Evolutionary conservation across 345 rosid species (phyloP).

Genomic region (Rhodamnia argentea): DNA sequence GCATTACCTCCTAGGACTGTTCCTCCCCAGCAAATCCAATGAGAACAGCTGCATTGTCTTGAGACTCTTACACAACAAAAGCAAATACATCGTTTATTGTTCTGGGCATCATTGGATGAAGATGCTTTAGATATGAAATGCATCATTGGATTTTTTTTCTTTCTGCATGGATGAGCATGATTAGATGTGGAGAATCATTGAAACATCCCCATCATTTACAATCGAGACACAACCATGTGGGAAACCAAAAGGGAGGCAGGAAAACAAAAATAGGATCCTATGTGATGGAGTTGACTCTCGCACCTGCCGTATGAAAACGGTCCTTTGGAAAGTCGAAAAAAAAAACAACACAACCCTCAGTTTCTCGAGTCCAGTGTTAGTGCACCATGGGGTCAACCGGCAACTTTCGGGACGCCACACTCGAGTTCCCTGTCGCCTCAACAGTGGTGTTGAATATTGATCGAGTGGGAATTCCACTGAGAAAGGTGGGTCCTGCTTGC

Average conservation of each 20-base stretch:
- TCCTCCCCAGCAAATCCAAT: background rate
- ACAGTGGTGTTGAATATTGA: background rate
- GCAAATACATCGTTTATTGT: background rate
- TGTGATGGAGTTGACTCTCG: background rate
- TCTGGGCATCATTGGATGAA: background rate
- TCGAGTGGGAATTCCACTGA: background rate
- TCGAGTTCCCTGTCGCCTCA: background rate
- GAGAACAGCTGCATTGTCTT: background rate
- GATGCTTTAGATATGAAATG: background rate
- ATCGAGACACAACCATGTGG: background rate
- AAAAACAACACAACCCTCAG: background rate
- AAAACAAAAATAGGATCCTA: background rate
- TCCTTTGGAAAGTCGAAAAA: background rate
- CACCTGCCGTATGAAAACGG: background rate
- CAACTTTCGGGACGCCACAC: background rate
- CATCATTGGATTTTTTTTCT: background rate
- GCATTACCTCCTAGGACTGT: background rate
- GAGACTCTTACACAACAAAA: background rate
- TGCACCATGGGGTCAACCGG: background rate
- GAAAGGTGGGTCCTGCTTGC: background rate
- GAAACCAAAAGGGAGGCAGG: background rate
- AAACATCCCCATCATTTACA: background rate
- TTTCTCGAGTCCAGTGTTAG: background rate
- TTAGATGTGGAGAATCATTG: background rate
- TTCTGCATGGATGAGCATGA: background rate